Conservation (phyloP, 2,329 filamentous ascomycete species). For the Phaeosphaeriaceae sp. region DNA sequence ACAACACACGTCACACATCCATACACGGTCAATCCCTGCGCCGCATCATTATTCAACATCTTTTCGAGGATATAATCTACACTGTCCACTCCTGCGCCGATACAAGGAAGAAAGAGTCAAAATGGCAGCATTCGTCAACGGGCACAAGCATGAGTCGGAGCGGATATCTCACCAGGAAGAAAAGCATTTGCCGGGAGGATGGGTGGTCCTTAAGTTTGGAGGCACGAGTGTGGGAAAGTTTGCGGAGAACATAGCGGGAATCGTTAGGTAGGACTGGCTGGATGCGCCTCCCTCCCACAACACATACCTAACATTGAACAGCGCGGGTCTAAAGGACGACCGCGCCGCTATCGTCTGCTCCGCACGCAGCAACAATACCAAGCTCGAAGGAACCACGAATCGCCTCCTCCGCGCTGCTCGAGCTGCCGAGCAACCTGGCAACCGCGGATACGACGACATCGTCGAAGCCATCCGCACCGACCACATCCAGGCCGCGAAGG, state of each 20-base stretch:
- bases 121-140: constrained; percentile 41
- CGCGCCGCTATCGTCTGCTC: constrained; percentile 94
- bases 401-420: constrained; percentile 59
- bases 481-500: constrained; percentile 75
- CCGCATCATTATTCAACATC: neutral
- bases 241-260: constrained; percentile 67
- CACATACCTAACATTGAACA: constrained; percentile 54
- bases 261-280: constrained; percentile 60
- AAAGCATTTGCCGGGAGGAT: constrained; percentile 62
- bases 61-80: neutral
- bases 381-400: constrained; percentile 93
- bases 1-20: constrained; percentile 13
- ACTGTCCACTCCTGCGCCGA: neutral
- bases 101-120: constrained; percentile 6
- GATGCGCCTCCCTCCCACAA: neutral
- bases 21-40: neutral
- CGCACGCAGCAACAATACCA: constrained; percentile 91
- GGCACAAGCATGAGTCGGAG: constrained; percentile 42
- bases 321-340: constrained; percentile 65
- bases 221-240: constrained; percentile 97
- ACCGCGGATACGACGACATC: constrained; percentile 70
- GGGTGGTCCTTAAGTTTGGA: constrained; percentile 95
- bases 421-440: constrained; percentile 52
- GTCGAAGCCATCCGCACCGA: constrained; percentile 84
- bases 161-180: constrained; percentile 53